Conservation (phyloP, 2,329 filamentous ascomycete genomes). For the Ceratocystis albifundus region DNA sequence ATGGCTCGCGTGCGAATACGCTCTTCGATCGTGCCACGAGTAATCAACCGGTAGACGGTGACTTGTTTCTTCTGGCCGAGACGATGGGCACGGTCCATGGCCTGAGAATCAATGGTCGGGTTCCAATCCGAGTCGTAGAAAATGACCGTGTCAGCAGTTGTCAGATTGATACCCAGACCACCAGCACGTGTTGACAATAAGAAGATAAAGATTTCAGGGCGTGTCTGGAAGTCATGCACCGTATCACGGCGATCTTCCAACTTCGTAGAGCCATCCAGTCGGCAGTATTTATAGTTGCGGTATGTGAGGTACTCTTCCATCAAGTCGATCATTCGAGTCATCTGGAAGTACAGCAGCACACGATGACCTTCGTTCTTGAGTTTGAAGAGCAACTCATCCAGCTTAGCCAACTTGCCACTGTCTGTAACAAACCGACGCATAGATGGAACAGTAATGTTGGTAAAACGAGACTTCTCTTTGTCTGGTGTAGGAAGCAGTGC, state of each 20-base stretch:
- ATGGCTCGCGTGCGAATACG: constrained; percentile 91
- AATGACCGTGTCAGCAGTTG: constrained; percentile 92
- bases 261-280: constrained; percentile 92
- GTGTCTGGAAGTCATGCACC: constrained; percentile 89
- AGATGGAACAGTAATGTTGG: constrained; percentile 81
- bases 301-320: constrained; percentile 99
- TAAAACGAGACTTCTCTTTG: constrained; percentile 73
- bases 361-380: constrained; percentile 89
- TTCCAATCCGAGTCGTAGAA: constrained; percentile 99
- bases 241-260: constrained; percentile 94
- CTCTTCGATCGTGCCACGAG: constrained; percentile 91
- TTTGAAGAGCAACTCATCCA: constrained; percentile 76
- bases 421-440: constrained; percentile 98
- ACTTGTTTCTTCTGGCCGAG: constrained; percentile 92
- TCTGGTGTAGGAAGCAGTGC: constrained; percentile 65
- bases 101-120: constrained; percentile 94
- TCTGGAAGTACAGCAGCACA: constrained; percentile 97
- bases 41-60: constrained; percentile 95
- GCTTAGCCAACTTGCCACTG: constrained; percentile 85
- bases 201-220: constrained; percentile 94
- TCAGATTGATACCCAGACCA: constrained; percentile 95
- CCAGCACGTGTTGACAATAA: constrained; percentile 89
- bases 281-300: constrained; percentile 97
- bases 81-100: constrained; percentile 98
- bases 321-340: constrained; percentile 98